Evolutionary conservation across 2,329 filamentous ascomycete species (phyloP).

Genomic region (Penicillium expansum): DNA sequence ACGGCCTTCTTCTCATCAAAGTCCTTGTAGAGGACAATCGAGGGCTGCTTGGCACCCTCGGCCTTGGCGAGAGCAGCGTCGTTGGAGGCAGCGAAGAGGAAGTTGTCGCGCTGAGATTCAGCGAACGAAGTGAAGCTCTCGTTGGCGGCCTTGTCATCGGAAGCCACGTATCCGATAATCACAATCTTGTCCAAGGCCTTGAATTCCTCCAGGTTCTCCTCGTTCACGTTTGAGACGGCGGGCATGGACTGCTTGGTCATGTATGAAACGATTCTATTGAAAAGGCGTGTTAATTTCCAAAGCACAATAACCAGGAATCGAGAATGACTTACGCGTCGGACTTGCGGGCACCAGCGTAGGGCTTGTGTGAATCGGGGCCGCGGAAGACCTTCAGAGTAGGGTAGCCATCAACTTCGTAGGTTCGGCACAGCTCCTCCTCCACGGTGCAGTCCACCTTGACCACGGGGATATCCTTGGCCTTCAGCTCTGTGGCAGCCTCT

Average conservation of each 20-base stretch:
- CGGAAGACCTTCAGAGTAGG: constrained; percentile 99
- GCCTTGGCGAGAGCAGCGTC: constrained; percentile 82
- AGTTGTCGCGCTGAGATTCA: constrained; percentile 78
- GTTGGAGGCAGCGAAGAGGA: constrained; percentile 84
- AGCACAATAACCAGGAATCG: not conserved
- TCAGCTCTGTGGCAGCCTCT: constrained; percentile 48
- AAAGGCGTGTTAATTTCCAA: constrained; percentile 15
- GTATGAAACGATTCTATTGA: constrained; percentile 66
- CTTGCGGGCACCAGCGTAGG: constrained; percentile 89
- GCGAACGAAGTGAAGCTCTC: constrained; percentile 74
- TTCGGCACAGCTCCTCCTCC: constrained; percentile 86
- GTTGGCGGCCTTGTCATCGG: constrained; percentile 78
- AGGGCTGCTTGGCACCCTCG: constrained; percentile 82
- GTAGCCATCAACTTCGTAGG: constrained; percentile 92
- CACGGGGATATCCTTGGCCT: constrained; percentile 49
- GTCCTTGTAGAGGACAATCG: constrained; percentile 91
- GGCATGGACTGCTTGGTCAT: constrained; percentile 98
- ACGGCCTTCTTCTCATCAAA: constrained; percentile 95
- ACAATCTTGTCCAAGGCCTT: constrained; percentile 98
- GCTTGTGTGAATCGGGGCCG: constrained; percentile 72
- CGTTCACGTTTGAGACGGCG: constrained; percentile 77
- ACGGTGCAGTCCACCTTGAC: constrained; percentile 78
- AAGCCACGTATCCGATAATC: constrained; percentile 79
- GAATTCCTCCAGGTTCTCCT: constrained; percentile 87
- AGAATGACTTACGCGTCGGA: constrained; percentile 59